Evolutionary conservation across 2,329 filamentous ascomycete species (phyloP).

Genomic region (Cadophora gregata): DNA sequence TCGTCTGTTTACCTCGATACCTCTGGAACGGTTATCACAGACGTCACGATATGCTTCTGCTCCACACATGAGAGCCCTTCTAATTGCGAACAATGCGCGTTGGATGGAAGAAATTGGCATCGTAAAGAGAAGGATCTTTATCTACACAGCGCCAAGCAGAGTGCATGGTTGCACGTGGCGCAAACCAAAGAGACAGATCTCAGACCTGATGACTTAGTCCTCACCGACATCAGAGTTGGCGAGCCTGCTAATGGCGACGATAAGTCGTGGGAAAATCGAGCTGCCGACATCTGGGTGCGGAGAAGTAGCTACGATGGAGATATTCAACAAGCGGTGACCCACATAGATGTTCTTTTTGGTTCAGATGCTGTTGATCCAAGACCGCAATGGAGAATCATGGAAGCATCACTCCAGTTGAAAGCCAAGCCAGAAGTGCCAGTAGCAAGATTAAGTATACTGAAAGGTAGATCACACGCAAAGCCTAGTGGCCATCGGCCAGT

Average conservation of each 20-base stretch:
- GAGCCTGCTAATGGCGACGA: constrained; percentile 57
- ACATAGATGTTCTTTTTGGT: constrained; percentile 71
- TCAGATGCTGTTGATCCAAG: constrained; percentile 83
- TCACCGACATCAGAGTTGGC: constrained; percentile 67
- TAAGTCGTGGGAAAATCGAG: constrained; percentile 64
- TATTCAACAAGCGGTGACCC: constrained; percentile 60
- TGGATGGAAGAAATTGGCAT: constrained; percentile 55
- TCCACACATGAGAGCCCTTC: constrained; percentile 36
- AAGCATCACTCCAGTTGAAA: constrained; percentile 46
- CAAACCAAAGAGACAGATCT: constrained; percentile 72
- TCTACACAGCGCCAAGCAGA: constrained; percentile 64
- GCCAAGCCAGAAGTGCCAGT: constrained; percentile 44
- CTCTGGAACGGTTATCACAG: constrained; percentile 41
- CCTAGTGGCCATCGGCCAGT: constrained; percentile 36
- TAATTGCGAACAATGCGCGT: constrained; percentile 36
- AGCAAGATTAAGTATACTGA: constrained; percentile 46
- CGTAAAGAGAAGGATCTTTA: constrained; percentile 73
- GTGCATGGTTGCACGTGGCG: constrained; percentile 71
- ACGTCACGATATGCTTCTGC: constrained; percentile 44
- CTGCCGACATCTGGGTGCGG: constrained; percentile 70
- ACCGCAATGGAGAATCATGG: constrained; percentile 68
- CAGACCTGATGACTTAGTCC: constrained; percentile 59
- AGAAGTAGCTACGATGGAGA: constrained; percentile 49
- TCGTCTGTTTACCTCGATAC: no score
- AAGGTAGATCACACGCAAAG: constrained; percentile 68